phyloP scores from a whole-genome alignment of 768 basidiomycete species.

The Kwoniella europaea region DNA sequence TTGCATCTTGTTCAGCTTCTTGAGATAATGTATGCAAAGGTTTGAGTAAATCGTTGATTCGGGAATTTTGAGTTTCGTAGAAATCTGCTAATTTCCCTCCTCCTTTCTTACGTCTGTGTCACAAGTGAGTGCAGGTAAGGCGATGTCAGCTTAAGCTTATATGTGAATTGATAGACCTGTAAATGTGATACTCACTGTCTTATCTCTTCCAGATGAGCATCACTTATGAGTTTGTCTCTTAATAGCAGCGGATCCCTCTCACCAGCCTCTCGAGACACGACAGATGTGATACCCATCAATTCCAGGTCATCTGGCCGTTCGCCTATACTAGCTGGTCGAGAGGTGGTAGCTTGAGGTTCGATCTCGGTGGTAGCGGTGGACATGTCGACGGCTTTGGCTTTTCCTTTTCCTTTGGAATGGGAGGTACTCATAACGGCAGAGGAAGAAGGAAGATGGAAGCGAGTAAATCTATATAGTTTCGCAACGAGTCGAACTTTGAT shows the following conservation, averaged over 20 bases:
- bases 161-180: no score
- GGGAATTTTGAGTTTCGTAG: slow-evolving; percentile 59
- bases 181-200: slow-evolving; percentile 39
- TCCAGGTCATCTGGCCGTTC: slow-evolving; percentile 40
- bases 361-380: slow-evolving; percentile 10
- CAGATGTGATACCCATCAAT: slow-evolving; percentile 40
- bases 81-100: slow-evolving; percentile 53
- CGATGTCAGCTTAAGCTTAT: no score
- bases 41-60: slow-evolving; percentile 85
- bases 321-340: background rate
- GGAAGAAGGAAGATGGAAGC: background rate
- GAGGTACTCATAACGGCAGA: background rate
- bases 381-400: background rate
- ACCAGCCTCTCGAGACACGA: slow-evolving; percentile 49
- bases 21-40: slow-evolving; percentile 86
- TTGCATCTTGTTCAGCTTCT: slow-evolving; percentile 75
- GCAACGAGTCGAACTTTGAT: no score
- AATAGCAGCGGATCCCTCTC: slow-evolving; percentile 54
- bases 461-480: no score
- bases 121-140: no score
- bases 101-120: slow-evolving; percentile 49
- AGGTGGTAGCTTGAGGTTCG: background rate
- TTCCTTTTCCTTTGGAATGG: slow-evolving; percentile 13
- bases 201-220: slow-evolving; percentile 46
- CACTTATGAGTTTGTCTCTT: slow-evolving; percentile 46